Base-by-base conservation (phyloP, 768 basidiomycete genomes). In the Leccinum arenicola region DNA sequence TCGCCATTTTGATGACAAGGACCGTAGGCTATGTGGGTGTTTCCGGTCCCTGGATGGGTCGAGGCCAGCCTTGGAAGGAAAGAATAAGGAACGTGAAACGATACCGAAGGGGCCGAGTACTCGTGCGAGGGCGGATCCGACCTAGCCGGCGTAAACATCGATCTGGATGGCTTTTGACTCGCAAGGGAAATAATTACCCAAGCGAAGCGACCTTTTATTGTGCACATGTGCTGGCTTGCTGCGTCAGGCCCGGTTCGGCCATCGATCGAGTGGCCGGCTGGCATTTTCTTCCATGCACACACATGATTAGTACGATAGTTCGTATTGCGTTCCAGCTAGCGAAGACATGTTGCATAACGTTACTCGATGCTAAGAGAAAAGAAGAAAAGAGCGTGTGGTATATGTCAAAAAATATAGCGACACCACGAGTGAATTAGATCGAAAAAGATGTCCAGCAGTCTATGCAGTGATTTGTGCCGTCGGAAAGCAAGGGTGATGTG, bases 391-490 rank as follows among this genome's bases (percentile, higher is more conserved):
- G 19, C 4, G 38, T 65, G 73, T 68, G 71, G 71, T 64, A 69
- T 67, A 60, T 64, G 69, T 69, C 64, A 62, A 62, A 72, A 74
- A 74, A 73, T 71, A 74, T 70, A 62, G 61, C 59, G 69, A 73
- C 69, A 73, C 71, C 69, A 74, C 73, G 43, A 38, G 50, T 21
- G 45, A 14, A 45, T 23, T 43, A 62, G 40, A 60, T 33, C 4
- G 38, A 9, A 43, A 14, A 56, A 10, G 15, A n/a, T 19, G 10
- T 36, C 10, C 25, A 23, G 14, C 40, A 5, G 27, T 7, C 60
- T 72, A 73, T 53, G 70, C 72, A 14, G 57, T 50, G 3, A 72
- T 55, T 61, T 72, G 66, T 21, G 64, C 47, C 51, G 67, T 29
- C n/a, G 66, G 48, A 25, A 64, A 61, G 47, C 55, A 61, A 12